These are phyloP conservation scores for Mastigamoeba balamuthi DNA, from an alignment of 78 protist species.

Conservation along the genomic window DNA sequence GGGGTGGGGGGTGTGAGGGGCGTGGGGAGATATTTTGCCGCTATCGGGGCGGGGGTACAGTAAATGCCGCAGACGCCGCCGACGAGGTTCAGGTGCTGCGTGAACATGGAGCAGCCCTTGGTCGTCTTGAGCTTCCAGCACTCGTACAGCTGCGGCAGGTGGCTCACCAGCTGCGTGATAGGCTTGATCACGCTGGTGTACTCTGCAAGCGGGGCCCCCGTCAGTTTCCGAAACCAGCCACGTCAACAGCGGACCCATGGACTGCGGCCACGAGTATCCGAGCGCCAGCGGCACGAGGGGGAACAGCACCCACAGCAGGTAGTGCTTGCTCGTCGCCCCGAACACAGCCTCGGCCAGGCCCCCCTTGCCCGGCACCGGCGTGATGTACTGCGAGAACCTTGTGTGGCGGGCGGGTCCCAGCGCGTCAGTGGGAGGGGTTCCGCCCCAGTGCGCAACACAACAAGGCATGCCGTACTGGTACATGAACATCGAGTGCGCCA, in stretches of 20 bases:
- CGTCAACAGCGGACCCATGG: neutral
- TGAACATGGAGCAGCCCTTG: neutral
- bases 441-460: no score
- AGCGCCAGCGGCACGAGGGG: neutral
- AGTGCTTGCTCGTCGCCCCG: neutral
- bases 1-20: neutral
- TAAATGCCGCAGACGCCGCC: slow-evolving; percentile 1
- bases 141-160: slow-evolving; percentile 4
- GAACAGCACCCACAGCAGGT: neutral
- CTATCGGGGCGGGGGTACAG: no score
- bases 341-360: no score
- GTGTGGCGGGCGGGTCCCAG: no score
- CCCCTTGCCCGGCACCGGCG: no score
- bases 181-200: slow-evolving; percentile 9
- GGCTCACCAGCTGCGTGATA: slow-evolving; percentile 9
- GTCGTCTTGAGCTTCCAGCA: slow-evolving; percentile 5
- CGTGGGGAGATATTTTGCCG: no score
- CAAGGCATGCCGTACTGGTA: no score
- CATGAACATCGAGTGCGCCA: slow-evolving; percentile 3
- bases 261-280: neutral
- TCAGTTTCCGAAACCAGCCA: neutral
- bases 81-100: slow-evolving; percentile 9
- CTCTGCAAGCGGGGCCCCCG: no score
- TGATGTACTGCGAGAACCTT: no score
- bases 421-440: no score